Evolutionary conservation across 371 early-diverging fungal species (phyloP), one percentile per base, ranked within the genome.

Genomic region (Circinella umbellata): DNA sequence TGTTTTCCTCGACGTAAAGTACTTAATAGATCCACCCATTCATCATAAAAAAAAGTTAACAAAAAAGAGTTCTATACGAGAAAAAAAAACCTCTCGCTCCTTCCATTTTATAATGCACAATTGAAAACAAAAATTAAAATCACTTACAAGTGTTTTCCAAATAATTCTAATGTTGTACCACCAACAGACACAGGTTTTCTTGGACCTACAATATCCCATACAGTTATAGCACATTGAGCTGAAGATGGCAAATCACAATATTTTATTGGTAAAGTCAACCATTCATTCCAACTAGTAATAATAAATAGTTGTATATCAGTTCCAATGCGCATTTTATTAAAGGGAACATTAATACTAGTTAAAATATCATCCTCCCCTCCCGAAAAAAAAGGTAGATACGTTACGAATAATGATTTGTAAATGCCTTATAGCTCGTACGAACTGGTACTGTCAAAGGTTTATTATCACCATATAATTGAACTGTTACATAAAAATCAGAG

Each of bases 231-330:
- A 47, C 94, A 78, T 64, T 89, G 88, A 0, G 96, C 86, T 34
- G 89, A 86, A 6, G 88, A 74, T 0, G 97, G 95, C 38, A 98
- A 75, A 75, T 96, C 95, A 34, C 88, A 79, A 80, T 94, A 95
- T 73, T 89, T 91, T 64, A 96, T 83, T 3, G 98, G 97, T 47
- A 98, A 79, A 15, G 86, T 83, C 36, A 98, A 76, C 97, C 97
- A 96, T 83, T 96, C 96, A 75, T 95, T 92, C 96, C 95, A 95
- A 11, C 93, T 81, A 67, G 95, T 95, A 76, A 93, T 89, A 94
- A 94, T 94, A 10, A 90, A 76, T 63, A 20, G n/a, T 27, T n/a
- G 18, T 35, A 18, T 42, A 46, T 42, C 42, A 42, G 6, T 11
- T 42, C 27, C 27, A 27, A 27, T 27, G 27, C 27, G 27, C 27